Evolutionary conservation across 345 rosid species (phyloP).

Genomic region (Salix brachista): DNA sequence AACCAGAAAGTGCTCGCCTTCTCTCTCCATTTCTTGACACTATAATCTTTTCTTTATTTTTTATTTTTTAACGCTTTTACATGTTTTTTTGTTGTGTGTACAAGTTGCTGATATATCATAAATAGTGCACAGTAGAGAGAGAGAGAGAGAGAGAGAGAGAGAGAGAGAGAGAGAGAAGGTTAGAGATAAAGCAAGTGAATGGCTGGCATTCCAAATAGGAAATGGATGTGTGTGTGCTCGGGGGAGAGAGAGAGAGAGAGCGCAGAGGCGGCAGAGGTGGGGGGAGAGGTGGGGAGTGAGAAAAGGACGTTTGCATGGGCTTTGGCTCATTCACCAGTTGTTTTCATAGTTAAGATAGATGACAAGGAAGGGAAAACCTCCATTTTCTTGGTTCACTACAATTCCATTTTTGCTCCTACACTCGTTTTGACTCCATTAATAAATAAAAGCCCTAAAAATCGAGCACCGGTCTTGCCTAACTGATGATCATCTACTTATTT

Average conservation of each 20-base stretch:
- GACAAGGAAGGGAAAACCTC: background rate
- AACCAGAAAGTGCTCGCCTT: constrained; percentile 4
- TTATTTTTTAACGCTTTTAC: background rate
- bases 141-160: constrained; percentile 9
- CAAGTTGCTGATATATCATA: constrained; percentile 12
- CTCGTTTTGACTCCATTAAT: background rate
- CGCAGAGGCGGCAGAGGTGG: constrained; percentile 86
- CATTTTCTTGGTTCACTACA: constrained; percentile 61
- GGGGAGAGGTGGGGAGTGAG: constrained; percentile 54
- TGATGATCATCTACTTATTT: background rate
- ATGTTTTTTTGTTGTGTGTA: constrained; percentile 9
- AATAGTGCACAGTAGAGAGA: constrained; percentile 7
- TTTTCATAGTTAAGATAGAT: constrained; percentile 61
- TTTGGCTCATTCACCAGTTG: constrained; percentile 84
- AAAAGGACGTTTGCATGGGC: constrained; percentile 99
- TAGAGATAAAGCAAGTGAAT: constrained; percentile 14
- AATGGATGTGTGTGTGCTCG: constrained; percentile 1
- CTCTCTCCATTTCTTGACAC: background rate
- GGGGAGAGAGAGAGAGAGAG: constrained; percentile 35
- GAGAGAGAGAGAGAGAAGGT: background rate
- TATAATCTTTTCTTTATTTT: background rate
- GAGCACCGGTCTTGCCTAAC: constrained; percentile 27
- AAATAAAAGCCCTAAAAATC: constrained; percentile 29
- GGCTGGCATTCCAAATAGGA: constrained; percentile 22
- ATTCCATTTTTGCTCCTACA: constrained; percentile 23